phyloP scores from a whole-genome alignment of 345 rosid genomes.

The Excoecaria cochinchinensis region DNA sequence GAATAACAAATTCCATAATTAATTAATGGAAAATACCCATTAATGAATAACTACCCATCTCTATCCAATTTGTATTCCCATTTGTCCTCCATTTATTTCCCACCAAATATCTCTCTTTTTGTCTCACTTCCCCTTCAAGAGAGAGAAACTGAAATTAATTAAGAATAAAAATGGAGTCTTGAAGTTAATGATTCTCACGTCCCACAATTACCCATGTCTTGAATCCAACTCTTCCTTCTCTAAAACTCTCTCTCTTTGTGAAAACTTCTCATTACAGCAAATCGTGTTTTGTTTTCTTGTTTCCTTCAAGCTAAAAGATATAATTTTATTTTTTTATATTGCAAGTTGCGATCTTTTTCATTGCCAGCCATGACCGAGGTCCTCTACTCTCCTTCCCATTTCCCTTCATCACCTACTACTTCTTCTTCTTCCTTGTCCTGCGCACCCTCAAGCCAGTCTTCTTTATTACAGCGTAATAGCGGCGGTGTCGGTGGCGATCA shows the following conservation, averaged over 20 bases:
- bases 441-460: constrained; percentile 12
- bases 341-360: constrained; percentile 25
- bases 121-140: not conserved
- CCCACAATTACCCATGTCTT: constrained; percentile 34
- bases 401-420: constrained; percentile 49
- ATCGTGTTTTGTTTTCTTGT: constrained; percentile 14
- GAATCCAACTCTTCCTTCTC: constrained; percentile 39
- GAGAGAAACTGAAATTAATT: not conserved
- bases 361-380: constrained; percentile 70
- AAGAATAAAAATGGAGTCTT: not conserved
- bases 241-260: not conserved
- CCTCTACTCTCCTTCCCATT: constrained; percentile 49
- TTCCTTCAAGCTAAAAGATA: constrained; percentile 12
- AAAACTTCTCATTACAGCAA: not conserved
- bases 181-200: constrained; percentile 41
- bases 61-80: not conserved
- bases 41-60: not conserved
- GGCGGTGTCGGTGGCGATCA: not conserved
- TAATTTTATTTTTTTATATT: constrained; percentile 2
- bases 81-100: constrained; percentile 28
- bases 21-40: not conserved
- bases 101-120: constrained; percentile 27
- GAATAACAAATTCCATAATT: not conserved
- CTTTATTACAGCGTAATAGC: constrained; percentile 20
- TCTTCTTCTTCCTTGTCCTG: constrained; percentile 28